phyloP scores from a whole-genome alignment of 2,329 filamentous ascomycete genomes.

The Dothiorella sarmentorum region DNA sequence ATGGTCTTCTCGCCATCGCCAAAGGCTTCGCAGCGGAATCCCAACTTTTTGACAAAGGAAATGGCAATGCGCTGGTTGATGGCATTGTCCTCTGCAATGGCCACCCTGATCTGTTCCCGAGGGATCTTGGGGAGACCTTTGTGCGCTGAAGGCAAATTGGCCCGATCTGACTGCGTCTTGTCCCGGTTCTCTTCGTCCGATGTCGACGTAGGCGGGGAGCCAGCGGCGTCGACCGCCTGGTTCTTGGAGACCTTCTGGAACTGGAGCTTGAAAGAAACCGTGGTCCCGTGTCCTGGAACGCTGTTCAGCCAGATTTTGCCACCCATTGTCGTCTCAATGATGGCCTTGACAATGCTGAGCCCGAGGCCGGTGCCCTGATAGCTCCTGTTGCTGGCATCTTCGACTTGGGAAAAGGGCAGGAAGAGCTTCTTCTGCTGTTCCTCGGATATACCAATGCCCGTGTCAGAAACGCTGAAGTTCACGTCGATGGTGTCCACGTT shows the following conservation, averaged over 20 bases:
- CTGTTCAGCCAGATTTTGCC: constrained; percentile 82
- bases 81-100: constrained; percentile 90
- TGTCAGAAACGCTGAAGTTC: constrained; percentile 83
- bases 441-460: constrained; percentile 83
- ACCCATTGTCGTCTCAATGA: constrained; percentile 89
- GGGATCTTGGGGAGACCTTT: constrained; percentile 69
- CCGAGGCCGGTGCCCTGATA: constrained; percentile 91
- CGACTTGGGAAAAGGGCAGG: constrained; percentile 88
- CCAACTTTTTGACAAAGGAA: constrained; percentile 81
- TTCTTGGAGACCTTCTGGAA: constrained; percentile 76
- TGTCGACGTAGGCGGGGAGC: constrained; percentile 47
- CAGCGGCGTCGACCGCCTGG: constrained; percentile 46
- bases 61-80: constrained; percentile 95
- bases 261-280: constrained; percentile 73
- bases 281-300: constrained; percentile 66
- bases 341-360: constrained; percentile 88
- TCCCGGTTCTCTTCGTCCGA: constrained; percentile 37
- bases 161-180: constrained; percentile 33
- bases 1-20: constrained; percentile 87
- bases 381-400: constrained; percentile 82
- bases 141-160: constrained; percentile 38
- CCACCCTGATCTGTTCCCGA: constrained; percentile 76
- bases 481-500: constrained; percentile 67
- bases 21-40: constrained; percentile 83
- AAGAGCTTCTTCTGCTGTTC: constrained; percentile 83